A percentile compares a stretch with the other conserved stretches of the same genome.
phyloP scores from a whole-genome alignment of 768 basidiomycete species.

The Mrakia gelida region DNA sequence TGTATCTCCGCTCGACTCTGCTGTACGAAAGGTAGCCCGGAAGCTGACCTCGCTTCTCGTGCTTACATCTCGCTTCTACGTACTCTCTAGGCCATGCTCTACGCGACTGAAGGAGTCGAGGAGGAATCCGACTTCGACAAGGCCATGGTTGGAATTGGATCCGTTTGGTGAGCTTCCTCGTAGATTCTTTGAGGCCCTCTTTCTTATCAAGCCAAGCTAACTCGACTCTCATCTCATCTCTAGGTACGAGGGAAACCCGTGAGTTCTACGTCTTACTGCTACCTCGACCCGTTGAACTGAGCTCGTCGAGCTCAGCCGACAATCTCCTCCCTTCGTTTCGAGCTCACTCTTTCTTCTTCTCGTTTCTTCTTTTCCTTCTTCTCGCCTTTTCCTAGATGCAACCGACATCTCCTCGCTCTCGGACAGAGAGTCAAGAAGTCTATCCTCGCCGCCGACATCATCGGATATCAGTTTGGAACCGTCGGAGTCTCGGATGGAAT shows the following conservation, averaged over 20 bases:
- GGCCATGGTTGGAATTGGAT: conserved; percentile 95
- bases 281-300: not conserved
- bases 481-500: conserved; percentile 98
- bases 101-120: conserved; percentile 90
- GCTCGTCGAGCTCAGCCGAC: not conserved
- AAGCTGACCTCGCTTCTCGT: not conserved
- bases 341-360: not conserved
- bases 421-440: conserved; percentile 85
- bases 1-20: not conserved
- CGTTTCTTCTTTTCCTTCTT: not conserved
- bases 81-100: conserved; percentile 79
- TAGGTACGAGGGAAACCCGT: conserved; percentile 99
- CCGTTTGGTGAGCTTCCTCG: conserved; percentile 71
- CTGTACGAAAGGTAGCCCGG: not conserved
- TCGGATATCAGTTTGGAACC: conserved; percentile 96
- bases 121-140: conserved; percentile 81
- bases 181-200: not conserved
- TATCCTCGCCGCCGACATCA: conserved; percentile 60
- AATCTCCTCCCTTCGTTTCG: not conserved
- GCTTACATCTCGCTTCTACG: not conserved
- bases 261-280: conserved; percentile 25
- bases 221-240: not conserved
- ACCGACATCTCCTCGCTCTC: conserved; percentile 82
- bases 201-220: not conserved
- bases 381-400: conserved; percentile 62